phyloP scores from a whole-genome alignment of 139 green algal genomes.

The Chlamydomonas incerta region DNA sequence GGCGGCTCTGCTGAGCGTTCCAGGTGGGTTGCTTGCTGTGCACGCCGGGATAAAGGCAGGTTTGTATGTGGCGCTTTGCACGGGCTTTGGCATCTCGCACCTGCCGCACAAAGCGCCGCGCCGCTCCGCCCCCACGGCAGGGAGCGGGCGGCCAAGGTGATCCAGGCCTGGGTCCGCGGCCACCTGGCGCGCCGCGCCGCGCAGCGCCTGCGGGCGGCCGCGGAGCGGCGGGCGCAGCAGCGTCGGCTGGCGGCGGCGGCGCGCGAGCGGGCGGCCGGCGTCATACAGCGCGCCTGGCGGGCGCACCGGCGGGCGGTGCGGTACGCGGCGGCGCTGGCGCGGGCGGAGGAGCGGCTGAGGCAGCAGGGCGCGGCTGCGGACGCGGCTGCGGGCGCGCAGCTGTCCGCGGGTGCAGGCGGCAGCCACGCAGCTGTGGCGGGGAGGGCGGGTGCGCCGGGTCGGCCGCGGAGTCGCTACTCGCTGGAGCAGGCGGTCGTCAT shows the following conservation, averaged over 20 bases:
- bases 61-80: too few species aligned
- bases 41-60: too few species aligned
- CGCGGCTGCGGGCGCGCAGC: background rate
- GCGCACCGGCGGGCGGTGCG: slow-evolving; percentile 6
- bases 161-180: slow-evolving; percentile 26
- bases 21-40: too few species aligned
- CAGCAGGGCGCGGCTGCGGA: background rate
- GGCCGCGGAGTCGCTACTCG: too few species aligned
- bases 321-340: slow-evolving; percentile 4
- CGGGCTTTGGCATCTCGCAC: background rate
- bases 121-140: background rate
- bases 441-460: too few species aligned
- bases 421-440: too few species aligned
- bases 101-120: background rate
- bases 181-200: slow-evolving; percentile 22
- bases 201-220: background rate
- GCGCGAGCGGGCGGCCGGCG: background rate
- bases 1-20: too few species aligned
- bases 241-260: background rate
- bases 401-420: too few species aligned
- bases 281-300: slow-evolving; percentile 31
- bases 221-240: background rate
- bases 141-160: slow-evolving; percentile 21
- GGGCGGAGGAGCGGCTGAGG: background rate
- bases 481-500: slow-evolving; percentile 11